A percentile compares a stretch with the other conserved stretches of the same genome.
Evolutionary conservation across 345 rosid genomes (phyloP).

Genomic region (Corchorus olitorius): DNA sequence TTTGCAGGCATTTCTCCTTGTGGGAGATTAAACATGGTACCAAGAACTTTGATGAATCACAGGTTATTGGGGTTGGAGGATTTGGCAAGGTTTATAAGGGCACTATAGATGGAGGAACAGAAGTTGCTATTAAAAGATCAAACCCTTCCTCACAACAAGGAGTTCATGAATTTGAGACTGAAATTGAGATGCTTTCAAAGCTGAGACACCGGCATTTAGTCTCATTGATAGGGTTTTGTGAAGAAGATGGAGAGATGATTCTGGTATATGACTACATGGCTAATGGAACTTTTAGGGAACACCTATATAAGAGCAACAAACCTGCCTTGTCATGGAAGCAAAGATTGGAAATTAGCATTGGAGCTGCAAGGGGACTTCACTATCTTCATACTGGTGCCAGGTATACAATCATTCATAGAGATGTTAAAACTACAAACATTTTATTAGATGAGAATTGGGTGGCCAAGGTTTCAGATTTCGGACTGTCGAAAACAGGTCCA

Average conservation of each 20-base stretch:
- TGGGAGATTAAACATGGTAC: slow-evolving; percentile 49
- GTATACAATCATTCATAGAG: slow-evolving; percentile 65
- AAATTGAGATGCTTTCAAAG: slow-evolving; percentile 72
- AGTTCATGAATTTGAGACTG: slow-evolving; percentile 55
- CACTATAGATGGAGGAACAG: slow-evolving; percentile 41
- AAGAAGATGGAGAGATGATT: slow-evolving; percentile 64
- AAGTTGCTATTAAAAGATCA: slow-evolving; percentile 65
- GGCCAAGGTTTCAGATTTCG: slow-evolving; percentile 73
- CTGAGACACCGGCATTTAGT: slow-evolving; percentile 70
- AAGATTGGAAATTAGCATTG: slow-evolving; percentile 65
- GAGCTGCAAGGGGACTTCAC: slow-evolving; percentile 73
- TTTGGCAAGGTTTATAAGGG: slow-evolving; percentile 69
- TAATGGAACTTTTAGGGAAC: slow-evolving; percentile 61
- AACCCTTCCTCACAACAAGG: slow-evolving; percentile 72
- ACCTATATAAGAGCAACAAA: slow-evolving; percentile 38
- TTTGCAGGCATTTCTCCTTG: slow-evolving; percentile 61
- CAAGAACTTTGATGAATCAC: slow-evolving; percentile 49
- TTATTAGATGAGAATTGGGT: slow-evolving; percentile 64
- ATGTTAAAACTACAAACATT: slow-evolving; percentile 76
- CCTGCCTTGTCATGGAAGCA: slow-evolving; percentile 54
- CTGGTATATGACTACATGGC: slow-evolving; percentile 73
- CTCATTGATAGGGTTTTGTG: slow-evolving; percentile 65
- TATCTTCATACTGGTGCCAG: slow-evolving; percentile 72
- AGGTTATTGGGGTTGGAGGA: slow-evolving; percentile 66
- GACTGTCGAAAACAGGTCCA: slow-evolving; percentile 61